Conservation (phyloP, 2,329 filamentous ascomycete species). For the Calonectria naviculata region DNA sequence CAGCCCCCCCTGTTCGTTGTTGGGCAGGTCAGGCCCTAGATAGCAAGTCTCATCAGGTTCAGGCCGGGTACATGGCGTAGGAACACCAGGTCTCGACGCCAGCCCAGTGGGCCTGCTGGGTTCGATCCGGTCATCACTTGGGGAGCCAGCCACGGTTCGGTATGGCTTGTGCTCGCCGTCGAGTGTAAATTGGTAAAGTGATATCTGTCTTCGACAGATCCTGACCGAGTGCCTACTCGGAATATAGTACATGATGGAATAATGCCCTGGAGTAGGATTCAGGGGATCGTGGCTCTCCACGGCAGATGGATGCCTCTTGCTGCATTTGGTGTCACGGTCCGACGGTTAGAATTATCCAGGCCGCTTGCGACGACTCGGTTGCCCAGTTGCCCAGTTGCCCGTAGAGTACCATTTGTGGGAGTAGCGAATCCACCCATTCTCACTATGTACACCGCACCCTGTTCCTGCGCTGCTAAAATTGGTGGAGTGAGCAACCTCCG, state of each 20-base stretch:
- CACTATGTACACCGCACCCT: conserved; percentile 14
- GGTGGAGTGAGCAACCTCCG: conserved; percentile 19
- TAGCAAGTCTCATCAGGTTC: conserved; percentile 16
- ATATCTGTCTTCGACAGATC: neutral
- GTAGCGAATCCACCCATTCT: neutral
- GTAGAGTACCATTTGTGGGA: conserved; percentile 2
- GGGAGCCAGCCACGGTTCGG: neutral
- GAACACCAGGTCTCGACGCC: conserved; percentile 8
- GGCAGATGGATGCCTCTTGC: conserved; percentile 2
- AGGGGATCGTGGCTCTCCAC: neutral
- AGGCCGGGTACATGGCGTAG: conserved; percentile 4
- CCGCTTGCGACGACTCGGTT: neutral
- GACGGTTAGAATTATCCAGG: conserved; percentile 14
- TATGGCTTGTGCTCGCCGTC: neutral
- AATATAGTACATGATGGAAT: neutral
- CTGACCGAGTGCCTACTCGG: neutral
- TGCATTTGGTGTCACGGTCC: conserved; percentile 11
- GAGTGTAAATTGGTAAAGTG: conserved; percentile 3
- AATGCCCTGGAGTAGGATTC: neutral
- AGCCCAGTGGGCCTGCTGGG: conserved; percentile 2
- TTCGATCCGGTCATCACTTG: conserved; percentile 2
- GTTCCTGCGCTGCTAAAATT: conserved; percentile 20
- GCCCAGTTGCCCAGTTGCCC: neutral
- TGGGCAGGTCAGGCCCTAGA: neutral
- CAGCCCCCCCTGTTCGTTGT: conserved; percentile 1